Evolutionary conservation across 116 monocot species (phyloP).

Genomic region (Phalaenopsis hybrid): DNA sequence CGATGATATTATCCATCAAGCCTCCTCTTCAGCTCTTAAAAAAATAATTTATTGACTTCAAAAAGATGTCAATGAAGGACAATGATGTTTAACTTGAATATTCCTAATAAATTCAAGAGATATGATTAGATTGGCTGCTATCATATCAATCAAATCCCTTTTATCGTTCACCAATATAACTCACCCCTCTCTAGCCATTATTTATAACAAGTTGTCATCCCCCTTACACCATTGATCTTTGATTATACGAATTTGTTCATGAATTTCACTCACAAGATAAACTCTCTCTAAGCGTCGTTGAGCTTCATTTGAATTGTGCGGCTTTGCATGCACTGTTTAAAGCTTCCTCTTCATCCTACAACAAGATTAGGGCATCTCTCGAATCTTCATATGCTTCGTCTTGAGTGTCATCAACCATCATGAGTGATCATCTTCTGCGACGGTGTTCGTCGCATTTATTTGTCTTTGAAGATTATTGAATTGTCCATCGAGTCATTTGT

Average conservation of each 20-base stretch:
- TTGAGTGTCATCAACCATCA: too few species aligned
- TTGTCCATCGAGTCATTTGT: too few species aligned
- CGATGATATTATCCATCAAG: background rate
- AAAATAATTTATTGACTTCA: background rate
- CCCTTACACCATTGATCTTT: background rate
- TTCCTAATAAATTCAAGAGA: background rate
- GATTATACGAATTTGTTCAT: background rate
- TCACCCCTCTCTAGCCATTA: background rate
- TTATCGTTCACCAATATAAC: background rate
- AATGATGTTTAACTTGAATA: background rate
- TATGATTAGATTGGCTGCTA: background rate
- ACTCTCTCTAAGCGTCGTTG: too few species aligned
- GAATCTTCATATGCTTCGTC: too few species aligned
- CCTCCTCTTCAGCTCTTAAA: background rate
- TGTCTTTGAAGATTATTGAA: too few species aligned
- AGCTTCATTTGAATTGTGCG: too few species aligned
- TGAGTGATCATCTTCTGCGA: too few species aligned
- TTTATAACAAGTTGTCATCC: background rate
- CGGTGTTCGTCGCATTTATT: too few species aligned
- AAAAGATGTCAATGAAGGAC: background rate
- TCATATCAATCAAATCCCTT: background rate
- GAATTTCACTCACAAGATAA: background rate
- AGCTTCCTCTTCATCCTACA: too few species aligned
- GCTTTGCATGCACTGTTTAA: too few species aligned
- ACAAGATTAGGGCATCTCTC: too few species aligned